Conservation (phyloP, 1,139 yeast genomes). For the Candida neerlandica region DNA sequence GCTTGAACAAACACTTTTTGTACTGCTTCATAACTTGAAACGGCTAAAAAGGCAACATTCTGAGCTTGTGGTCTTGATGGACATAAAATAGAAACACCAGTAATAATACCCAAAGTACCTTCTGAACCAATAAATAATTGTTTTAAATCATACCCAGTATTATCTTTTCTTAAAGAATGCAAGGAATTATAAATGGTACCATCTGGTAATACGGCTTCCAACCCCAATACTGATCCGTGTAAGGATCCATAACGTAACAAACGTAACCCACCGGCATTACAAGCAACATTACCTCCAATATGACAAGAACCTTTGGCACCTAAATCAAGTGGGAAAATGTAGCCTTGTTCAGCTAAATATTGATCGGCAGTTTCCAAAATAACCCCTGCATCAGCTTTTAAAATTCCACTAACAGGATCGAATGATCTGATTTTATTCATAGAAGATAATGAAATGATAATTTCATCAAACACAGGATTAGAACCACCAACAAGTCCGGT, state of each 20-base stretch:
- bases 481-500: conserved; percentile 97
- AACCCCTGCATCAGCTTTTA: conserved; percentile 90
- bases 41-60: conserved; percentile 88
- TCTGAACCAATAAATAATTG: conserved; percentile 93
- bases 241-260: conserved; percentile 87
- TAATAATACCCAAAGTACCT: conserved; percentile 87
- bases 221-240: conserved; percentile 89
- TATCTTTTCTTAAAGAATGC: conserved; percentile 85
- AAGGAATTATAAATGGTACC: conserved; percentile 82
- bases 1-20: conserved; percentile 82
- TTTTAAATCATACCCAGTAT: conserved; percentile 91
- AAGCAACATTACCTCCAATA: conserved; percentile 93
- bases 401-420: conserved; percentile 79
- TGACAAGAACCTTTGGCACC: conserved; percentile 99
- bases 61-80: conserved; percentile 89
- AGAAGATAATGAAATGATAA: conserved; percentile 67
- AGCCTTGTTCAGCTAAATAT: conserved; percentile 75
- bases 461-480: conserved; percentile 90
- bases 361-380: conserved; percentile 85
- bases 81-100: conserved; percentile 87
- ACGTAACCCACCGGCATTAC: conserved; percentile 95
- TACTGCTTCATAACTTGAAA: conserved; percentile 78
- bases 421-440: conserved; percentile 82
- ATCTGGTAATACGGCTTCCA: conserved; percentile 89
- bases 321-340: conserved; percentile 89